Evolutionary conservation across 1,284 basidiomycete genomes (phyloP), one percentile per base, ranked within the genome.

Genomic region (Megacollybia platyphylla): DNA sequence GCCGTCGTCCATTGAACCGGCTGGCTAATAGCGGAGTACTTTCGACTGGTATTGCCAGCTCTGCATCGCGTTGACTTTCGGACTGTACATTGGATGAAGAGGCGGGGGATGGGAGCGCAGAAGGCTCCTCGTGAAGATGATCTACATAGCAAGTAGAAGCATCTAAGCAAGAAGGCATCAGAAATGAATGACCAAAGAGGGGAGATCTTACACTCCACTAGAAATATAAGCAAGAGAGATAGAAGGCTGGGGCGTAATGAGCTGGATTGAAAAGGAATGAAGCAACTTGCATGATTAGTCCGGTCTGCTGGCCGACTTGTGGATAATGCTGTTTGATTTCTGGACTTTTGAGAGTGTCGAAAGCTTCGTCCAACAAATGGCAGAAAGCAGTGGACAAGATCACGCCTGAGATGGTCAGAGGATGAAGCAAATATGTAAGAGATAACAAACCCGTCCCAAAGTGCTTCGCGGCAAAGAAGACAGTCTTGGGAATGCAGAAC

Each of bases 401-500:
- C 13, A 86, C 83, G 3, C 83, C 79, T 78, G 45, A 28, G 38
- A 36, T 9, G 27, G 9, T n/a, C 29, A 42, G 30, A 20, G 27
- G 9, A 17, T 13, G 9, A 35, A 39, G 44, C 31, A 13, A 18
- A 32, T 6, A 49, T 36, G 15, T 6, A 17, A 32, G 39, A 4
- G 17, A 39, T 5, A 36, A 46, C 52, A 29, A 31, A 70, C 77
- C 81, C 11, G 84, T 87, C 27, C 85, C 84, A 51, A 87, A 87
- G 55, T 87, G 84, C 52, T 86, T 87, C 36, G 81, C 81, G 24
- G 84, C 64, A 57, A 87, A 87, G 56, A 87, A 87, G 13, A 79
- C 51, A 11, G 81, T 62, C 11, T 68, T 67, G 1, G 81, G 82
- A 49, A 85, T 76, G 36, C 85, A 51, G 44, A 65, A 65, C 1